phyloP scores from a whole-genome alignment of 352 stramenopile species.

The Globisporangium uncinulatum region DNA sequence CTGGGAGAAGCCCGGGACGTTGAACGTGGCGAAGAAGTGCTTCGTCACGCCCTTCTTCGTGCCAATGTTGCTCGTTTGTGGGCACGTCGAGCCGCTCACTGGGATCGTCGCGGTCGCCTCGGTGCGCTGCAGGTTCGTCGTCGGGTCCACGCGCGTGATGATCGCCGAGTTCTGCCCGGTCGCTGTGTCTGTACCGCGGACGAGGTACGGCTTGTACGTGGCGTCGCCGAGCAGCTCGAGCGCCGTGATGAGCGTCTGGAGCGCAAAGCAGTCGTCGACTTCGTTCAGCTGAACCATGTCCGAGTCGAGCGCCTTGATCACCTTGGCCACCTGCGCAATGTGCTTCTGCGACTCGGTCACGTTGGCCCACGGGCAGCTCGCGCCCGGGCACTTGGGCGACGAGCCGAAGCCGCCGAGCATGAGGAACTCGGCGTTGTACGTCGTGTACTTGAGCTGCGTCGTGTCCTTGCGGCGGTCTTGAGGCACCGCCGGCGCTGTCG shows the following conservation, averaged over 20 bases:
- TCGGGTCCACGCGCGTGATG: constrained; percentile 56
- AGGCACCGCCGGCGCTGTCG: constrained; percentile 18
- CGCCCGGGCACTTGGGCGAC: constrained; percentile 39
- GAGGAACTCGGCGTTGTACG: constrained; percentile 61
- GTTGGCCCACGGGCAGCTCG: constrained; percentile 49
- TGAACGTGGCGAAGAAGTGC: constrained; percentile 69
- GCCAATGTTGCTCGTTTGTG: constrained; percentile 21
- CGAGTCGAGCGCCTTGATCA: constrained; percentile 41
- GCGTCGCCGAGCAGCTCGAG: constrained; percentile 36
- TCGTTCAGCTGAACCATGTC: constrained; percentile 70
- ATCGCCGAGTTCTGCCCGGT: constrained; percentile 67
- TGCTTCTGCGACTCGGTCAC: constrained; percentile 32
- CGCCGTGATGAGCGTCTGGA: constrained; percentile 45
- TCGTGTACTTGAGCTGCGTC: constrained; percentile 37
- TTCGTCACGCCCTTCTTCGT: constrained; percentile 48
- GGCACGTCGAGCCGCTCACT: constrained; percentile 49
- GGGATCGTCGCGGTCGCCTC: constrained; percentile 27
- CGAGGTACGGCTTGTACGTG: constrained; percentile 61
- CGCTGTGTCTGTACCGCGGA: constrained; percentile 47
- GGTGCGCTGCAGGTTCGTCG: constrained; percentile 38
- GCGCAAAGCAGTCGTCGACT: constrained; percentile 49
- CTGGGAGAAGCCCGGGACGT: constrained; percentile 55
- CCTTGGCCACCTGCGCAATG: constrained; percentile 41
- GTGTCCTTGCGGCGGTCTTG: constrained; percentile 23
- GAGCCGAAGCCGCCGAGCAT: constrained; percentile 36